A percentile compares a stretch with the other conserved stretches of the same genome.
phyloP scores from a whole-genome alignment of 2,329 filamentous ascomycete species.

The Didymella keratinophila region DNA sequence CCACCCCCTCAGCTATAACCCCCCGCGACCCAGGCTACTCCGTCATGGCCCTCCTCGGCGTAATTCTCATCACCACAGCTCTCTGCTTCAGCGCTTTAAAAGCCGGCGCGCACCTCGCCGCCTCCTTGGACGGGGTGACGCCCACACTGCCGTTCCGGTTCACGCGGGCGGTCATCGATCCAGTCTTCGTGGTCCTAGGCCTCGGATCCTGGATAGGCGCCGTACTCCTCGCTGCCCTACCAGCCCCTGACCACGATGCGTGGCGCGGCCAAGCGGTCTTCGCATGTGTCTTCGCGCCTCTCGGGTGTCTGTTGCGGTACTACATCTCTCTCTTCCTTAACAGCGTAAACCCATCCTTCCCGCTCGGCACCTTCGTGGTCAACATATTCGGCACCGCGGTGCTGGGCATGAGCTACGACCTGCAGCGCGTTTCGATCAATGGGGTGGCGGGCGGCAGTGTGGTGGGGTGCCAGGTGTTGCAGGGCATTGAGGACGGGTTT shows the following conservation, averaged over 20 bases:
- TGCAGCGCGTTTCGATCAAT: constrained; percentile 69
- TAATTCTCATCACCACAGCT: constrained; percentile 75
- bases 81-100: constrained; percentile 75
- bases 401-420: constrained; percentile 77
- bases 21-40: constrained; percentile 77
- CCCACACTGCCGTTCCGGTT: constrained; percentile 68
- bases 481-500: constrained; percentile 59
- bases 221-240: constrained; percentile 73
- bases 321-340: constrained; percentile 78
- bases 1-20: constrained; percentile 42
- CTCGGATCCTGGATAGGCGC: constrained; percentile 81
- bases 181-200: constrained; percentile 68
- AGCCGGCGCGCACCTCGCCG: constrained; percentile 77
- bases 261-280: constrained; percentile 83
- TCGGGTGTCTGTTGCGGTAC: constrained; percentile 79
- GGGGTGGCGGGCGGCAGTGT: constrained; percentile 51
- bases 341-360: constrained; percentile 70
- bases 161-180: constrained; percentile 70
- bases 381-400: constrained; percentile 81
- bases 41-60: constrained; percentile 79
- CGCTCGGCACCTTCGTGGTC: constrained; percentile 83
- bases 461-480: constrained; percentile 56
- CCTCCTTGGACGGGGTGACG: constrained; percentile 64
- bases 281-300: constrained; percentile 80
- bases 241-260: constrained; percentile 62